phyloP scores from a whole-genome alignment of 2,329 filamentous ascomycete genomes.

The Aureobasidium sp. region DNA sequence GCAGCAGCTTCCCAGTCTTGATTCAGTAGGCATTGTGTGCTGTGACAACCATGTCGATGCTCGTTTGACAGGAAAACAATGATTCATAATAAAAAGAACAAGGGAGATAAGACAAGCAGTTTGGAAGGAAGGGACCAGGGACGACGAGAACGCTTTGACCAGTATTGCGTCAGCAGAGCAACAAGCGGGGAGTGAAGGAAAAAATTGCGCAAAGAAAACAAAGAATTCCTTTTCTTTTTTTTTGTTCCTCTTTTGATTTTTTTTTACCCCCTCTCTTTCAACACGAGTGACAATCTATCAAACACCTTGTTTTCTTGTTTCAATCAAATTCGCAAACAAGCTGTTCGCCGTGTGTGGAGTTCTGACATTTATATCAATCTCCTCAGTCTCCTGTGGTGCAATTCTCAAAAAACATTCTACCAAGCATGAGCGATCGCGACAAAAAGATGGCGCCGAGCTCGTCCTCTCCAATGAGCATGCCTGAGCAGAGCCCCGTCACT shows the following conservation, averaged over 20 bases:
- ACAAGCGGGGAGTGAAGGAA: background rate
- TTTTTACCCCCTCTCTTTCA: background rate
- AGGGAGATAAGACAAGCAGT: background rate
- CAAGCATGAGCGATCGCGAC: background rate
- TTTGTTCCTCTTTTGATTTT: background rate
- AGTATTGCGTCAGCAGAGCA: background rate
- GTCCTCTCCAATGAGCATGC: slow-evolving; percentile 1
- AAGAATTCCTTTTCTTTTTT: slow-evolving; percentile 3
- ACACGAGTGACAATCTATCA: background rate
- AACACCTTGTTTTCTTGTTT: background rate
- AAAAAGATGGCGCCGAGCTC: background rate
- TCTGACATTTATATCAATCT: background rate
- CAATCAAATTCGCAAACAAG: background rate
- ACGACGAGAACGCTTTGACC: background rate
- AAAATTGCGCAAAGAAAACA: slow-evolving; percentile 12
- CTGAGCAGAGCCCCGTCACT: background rate
- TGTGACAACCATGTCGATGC: background rate
- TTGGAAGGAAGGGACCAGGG: background rate
- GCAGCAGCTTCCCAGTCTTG: background rate
- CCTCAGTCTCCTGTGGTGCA: background rate
- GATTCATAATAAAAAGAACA: background rate
- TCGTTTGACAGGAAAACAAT: background rate
- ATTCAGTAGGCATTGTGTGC: background rate
- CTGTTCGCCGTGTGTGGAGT: background rate
- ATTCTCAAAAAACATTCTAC: background rate